Conservation (phyloP, 1,284 basidiomycete species). For the Chondrostereum purpureum region DNA sequence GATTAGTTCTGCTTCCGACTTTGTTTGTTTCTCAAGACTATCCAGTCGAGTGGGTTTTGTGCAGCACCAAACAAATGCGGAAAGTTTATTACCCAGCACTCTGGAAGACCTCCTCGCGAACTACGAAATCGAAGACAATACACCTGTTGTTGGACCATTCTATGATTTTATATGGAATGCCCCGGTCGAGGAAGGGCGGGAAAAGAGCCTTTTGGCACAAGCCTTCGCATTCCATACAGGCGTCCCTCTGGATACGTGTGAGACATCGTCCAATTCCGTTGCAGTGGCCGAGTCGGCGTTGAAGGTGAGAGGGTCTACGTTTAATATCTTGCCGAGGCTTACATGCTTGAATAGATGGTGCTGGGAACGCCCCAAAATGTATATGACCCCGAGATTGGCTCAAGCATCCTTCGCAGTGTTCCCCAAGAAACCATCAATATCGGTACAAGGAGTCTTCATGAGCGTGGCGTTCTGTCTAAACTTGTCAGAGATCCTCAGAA, state of each 20-base stretch:
- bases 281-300: slow-evolving; percentile 59
- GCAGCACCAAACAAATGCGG: slow-evolving; percentile 33
- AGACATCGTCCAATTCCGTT: slow-evolving; percentile 31
- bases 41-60: slow-evolving; percentile 52
- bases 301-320: slow-evolving; percentile 45
- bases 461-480: slow-evolving; percentile 59
- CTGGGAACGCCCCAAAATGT: slow-evolving; percentile 62
- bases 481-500: slow-evolving; percentile 55
- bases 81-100: slow-evolving; percentile 36
- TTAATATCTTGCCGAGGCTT: background rate
- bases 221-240: slow-evolving; percentile 46
- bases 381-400: slow-evolving; percentile 56
- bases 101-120: slow-evolving; percentile 38
- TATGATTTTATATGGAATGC: slow-evolving; percentile 75
- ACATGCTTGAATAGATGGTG: slow-evolving; percentile 54
- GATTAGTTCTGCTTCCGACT: background rate
- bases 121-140: slow-evolving; percentile 46
- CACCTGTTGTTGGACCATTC: slow-evolving; percentile 28
- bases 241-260: slow-evolving; percentile 26
- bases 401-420: slow-evolving; percentile 45
- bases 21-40: slow-evolving; percentile 6
- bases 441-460: slow-evolving; percentile 53
- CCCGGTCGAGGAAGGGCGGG: slow-evolving; percentile 65
- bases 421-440: slow-evolving; percentile 46
- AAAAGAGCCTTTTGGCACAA: slow-evolving; percentile 57